Base-by-base conservation (phyloP, 805 yeast genomes). In the Teunomyces stri region DNA sequence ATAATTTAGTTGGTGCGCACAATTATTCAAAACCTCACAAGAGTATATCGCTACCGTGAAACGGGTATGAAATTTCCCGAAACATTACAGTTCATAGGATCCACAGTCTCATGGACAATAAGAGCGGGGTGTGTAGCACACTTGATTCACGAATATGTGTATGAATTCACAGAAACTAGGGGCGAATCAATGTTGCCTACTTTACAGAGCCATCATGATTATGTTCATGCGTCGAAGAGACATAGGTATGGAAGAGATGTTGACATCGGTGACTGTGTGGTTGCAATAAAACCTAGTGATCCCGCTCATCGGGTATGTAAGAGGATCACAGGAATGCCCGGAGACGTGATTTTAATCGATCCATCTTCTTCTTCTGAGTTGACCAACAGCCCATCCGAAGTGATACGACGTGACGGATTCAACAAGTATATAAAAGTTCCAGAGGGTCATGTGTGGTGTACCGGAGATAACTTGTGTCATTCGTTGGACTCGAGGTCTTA, bases 141-240 rank as follows among this genome's bases (percentile, higher is more conserved):
- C 64, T 69, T 90, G 9, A 61, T 84, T 6, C 87, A 81, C 52
- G 81, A 81, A 34, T 78, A 83, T 59, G 66, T 85, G 13, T 85
- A 81, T 59, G 96, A 88, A 59, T 81, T 85, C 61, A 79, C 90
- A 6, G 89, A 83, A 57, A 89, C 98, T 0, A 72, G 83, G 52
- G 99, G 99, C 1, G 97, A 90, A 60, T 87, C 96, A 22, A 94
- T 94, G 99, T 75, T 94, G 34, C 97, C 98, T 0, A 90, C 98
- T 0, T 66, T 94, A 18, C 82, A 84, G 44, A 80, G 84, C 7
- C 68, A 77, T 18, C 79, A 85, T 43, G 97, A 92, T 63, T 89
- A 78, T 62, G 96, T 89, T 11, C 87, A 87, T 54, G 87, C 88
- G 1, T 71, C 82, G 54, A 92, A 89, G 56, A 64, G 70, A 45